Conservation (phyloP, 169 alveolate species). For the Plasmodium reichenowi region DNA sequence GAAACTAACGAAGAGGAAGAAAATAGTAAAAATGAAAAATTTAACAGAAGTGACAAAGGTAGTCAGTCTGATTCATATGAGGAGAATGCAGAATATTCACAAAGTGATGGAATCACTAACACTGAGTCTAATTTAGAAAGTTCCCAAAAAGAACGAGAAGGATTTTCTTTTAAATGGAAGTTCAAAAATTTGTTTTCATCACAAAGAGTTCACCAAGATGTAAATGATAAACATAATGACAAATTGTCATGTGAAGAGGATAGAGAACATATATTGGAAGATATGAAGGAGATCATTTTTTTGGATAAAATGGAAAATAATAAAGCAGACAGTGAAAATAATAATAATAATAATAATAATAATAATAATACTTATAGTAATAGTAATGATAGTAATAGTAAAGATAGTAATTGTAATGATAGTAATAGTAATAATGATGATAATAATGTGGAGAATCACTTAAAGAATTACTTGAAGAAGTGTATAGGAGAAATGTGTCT, state of each 20-base stretch:
- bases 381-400: neutral
- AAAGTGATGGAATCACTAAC: no score
- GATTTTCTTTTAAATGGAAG: constrained; percentile 35
- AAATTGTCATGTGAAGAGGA: neutral
- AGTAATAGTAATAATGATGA: neutral
- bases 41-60: neutral
- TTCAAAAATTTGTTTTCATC: constrained; percentile 28
- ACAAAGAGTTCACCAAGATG: constrained; percentile 8
- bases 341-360: no score
- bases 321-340: neutral
- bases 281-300: neutral
- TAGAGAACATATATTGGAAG: constrained; percentile 1
- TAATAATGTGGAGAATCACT: neutral
- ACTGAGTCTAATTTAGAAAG: no score
- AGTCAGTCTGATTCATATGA: no score
- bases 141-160: constrained; percentile 3
- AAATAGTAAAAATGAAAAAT: neutral
- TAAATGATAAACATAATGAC: neutral
- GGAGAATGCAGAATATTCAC: no score
- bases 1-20: neutral
- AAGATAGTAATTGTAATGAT: neutral
- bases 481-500: constrained; percentile 17
- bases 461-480: neutral
- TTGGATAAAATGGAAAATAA: neutral
- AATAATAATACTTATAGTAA: neutral